Conservation (phyloP, 2,329 filamentous ascomycete genomes). For the Penicillium corylophilum region DNA sequence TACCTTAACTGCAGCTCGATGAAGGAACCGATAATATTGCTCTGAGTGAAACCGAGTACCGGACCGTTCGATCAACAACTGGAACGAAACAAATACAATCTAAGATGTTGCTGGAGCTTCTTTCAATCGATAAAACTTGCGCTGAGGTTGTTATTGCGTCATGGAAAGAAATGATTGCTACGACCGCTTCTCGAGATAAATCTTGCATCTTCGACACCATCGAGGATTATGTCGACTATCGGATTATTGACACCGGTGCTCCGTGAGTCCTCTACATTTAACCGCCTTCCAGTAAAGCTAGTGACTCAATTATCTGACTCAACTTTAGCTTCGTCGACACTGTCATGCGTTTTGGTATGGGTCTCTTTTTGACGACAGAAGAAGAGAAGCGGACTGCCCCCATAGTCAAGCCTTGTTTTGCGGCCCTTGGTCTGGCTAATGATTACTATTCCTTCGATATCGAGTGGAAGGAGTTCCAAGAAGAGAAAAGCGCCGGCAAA, state of each 20-base stretch:
- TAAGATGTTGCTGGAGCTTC: conserved; percentile 17
- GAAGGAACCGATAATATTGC: conserved; percentile 13
- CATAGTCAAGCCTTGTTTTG: conserved; percentile 14
- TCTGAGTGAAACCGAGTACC: conserved; percentile 16
- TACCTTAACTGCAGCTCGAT: conserved; percentile 6
- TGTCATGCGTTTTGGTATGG: conserved; percentile 19
- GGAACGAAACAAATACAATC: conserved; percentile 22
- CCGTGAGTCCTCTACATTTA: background rate
- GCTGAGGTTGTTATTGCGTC: conserved; percentile 15
- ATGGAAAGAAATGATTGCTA: conserved; percentile 21
- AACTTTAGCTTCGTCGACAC: conserved; percentile 8
- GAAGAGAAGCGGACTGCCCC: conserved; percentile 8
- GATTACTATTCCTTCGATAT: conserved; percentile 20
- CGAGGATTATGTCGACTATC: conserved; percentile 21
- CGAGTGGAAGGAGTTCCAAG: conserved; percentile 17
- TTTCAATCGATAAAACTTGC: conserved; percentile 13
- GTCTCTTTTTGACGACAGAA: conserved; percentile 8
- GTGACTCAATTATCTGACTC: background rate
- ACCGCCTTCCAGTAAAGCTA: too few species aligned
- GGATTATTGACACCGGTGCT: conserved; percentile 19
- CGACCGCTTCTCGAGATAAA: conserved; percentile 17
- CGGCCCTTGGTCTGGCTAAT: conserved; percentile 18
- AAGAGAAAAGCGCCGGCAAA: background rate
- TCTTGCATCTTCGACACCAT: conserved; percentile 9
- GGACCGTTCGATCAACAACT: conserved; percentile 16